Conservation (phyloP, 129 eudicot species). For the Scalesia atractyloides region DNA sequence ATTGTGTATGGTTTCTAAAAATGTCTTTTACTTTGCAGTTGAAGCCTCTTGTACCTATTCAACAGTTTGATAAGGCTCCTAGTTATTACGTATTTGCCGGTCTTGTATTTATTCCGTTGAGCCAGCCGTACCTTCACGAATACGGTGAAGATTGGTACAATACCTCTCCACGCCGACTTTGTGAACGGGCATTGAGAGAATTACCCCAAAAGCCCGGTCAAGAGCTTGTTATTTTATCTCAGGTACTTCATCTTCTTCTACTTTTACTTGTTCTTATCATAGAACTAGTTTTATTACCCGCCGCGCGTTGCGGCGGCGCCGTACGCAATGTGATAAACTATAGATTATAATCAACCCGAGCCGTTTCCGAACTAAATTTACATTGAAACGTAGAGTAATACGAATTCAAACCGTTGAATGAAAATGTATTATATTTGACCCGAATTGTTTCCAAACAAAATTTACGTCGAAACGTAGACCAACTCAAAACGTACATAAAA, state of each 20-base stretch:
- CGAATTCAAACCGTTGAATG: too few species aligned
- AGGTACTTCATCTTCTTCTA: conserved; percentile 40
- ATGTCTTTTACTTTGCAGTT: conserved; percentile 49
- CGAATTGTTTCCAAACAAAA: too few species aligned
- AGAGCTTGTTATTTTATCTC: conserved; percentile 89
- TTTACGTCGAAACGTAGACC: too few species aligned
- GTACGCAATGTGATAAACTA: too few species aligned
- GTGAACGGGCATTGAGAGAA: conserved; percentile 86
- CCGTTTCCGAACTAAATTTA: too few species aligned
- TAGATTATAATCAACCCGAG: too few species aligned
- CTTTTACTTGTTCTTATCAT: not conserved
- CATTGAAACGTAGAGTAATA: too few species aligned
- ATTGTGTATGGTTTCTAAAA: conserved; percentile 14
- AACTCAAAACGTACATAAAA: too few species aligned
- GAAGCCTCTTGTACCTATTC: conserved; percentile 90
- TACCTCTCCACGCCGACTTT: conserved; percentile 90
- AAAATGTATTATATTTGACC: too few species aligned
- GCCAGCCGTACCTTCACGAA: conserved; percentile 94
- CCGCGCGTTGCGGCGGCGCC: too few species aligned
- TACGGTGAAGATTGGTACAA: conserved; percentile 98
- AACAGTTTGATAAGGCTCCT: conserved; percentile 92
- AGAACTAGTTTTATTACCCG: not conserved
- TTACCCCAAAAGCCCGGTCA: conserved; percentile 71
- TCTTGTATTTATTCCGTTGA: conserved; percentile 77
- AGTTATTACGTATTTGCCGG: conserved; percentile 97